Percentiles rank a stretch among this genome's conserved stretches.
These are phyloP conservation scores for Rhodotorula sphaerocarpa DNA, from an alignment of 768 basidiomycete genomes.

Conservation along the genomic window DNA sequence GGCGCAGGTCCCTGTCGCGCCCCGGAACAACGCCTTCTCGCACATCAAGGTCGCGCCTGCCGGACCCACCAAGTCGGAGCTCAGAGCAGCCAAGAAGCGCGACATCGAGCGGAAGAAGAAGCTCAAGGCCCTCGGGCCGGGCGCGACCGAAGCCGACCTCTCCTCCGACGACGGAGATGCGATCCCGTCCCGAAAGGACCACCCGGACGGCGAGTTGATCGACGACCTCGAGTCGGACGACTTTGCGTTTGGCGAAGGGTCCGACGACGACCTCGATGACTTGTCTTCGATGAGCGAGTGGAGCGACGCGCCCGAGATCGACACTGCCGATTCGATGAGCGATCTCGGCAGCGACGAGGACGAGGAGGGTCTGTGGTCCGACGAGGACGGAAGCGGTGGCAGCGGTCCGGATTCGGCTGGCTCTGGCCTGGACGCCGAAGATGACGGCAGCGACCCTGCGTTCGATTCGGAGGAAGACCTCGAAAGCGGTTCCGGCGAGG, in stretches of 20 bases:
- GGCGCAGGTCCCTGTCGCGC: conserved; percentile 2
- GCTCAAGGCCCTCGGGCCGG: conserved; percentile 47
- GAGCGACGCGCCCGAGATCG: conserved; percentile 16
- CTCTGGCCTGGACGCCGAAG: background rate
- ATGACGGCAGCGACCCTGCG: conserved; percentile 36
- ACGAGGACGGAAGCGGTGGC: too few species aligned
- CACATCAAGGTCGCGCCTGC: conserved; percentile 22
- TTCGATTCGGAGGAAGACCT: conserved; percentile 40
- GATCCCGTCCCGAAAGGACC: conserved; percentile 48
- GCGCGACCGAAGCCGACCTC: conserved; percentile 55
- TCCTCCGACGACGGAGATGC: conserved; percentile 62
- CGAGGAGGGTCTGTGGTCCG: conserved; percentile 40
- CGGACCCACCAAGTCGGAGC: conserved; percentile 25
- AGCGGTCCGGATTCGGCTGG: conserved; percentile 7
- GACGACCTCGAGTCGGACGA: conserved; percentile 60
- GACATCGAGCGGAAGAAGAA: conserved; percentile 21
- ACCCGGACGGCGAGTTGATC: conserved; percentile 55
- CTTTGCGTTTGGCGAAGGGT: conserved; percentile 50
- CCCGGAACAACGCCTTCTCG: conserved; percentile 8
- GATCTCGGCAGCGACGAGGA: conserved; percentile 29
- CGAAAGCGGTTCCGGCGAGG: conserved; percentile 12
- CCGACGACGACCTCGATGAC: conserved; percentile 41
- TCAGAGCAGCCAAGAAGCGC: conserved; percentile 30
- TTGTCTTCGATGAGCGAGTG: conserved; percentile 33
- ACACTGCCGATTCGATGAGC: conserved; percentile 20